Conservation (phyloP, 2,329 filamentous ascomycete genomes). For the Blumeria graminis region DNA sequence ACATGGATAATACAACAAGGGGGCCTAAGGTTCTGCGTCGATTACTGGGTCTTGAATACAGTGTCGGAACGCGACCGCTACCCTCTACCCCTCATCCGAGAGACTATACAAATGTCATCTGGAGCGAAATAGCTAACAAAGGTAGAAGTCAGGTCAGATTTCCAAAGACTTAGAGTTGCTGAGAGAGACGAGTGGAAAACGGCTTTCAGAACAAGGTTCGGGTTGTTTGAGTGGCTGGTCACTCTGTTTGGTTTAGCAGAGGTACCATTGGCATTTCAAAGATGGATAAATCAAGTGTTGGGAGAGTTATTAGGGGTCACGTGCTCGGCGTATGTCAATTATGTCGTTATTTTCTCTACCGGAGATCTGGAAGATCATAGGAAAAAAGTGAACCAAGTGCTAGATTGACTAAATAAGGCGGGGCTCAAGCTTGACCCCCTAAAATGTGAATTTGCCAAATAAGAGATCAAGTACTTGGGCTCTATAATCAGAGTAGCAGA, state of each 20-base stretch:
- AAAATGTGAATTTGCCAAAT: not conserved
- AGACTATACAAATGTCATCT: not conserved
- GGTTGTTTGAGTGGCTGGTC: not conserved
- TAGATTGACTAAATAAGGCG: not conserved
- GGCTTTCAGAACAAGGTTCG: not conserved
- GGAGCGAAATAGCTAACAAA: not conserved
- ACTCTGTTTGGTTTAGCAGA: not conserved
- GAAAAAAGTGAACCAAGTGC: not conserved
- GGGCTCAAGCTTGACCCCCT: not conserved
- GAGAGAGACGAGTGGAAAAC: not conserved
- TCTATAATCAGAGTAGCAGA: not conserved
- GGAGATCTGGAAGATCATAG: not conserved
- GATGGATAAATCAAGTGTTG: not conserved
- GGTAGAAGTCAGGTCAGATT: not conserved
- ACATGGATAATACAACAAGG: too few relatives aligned
- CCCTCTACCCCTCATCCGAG: not conserved
- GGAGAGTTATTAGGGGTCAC: not conserved
- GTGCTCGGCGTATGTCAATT: not conserved
- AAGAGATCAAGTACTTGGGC: not conserved
- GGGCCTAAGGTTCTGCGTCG: constrained; percentile 1
- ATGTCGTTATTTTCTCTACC: not conserved
- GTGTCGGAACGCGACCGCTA: constrained; percentile 1
- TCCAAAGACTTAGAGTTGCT: not conserved
- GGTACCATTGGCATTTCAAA: not conserved
- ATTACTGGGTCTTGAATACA: constrained; percentile 1